Evolutionary conservation across 2,329 filamentous ascomycete genomes (phyloP), one percentile per base, ranked within the genome.

Genomic region (Thielaviopsis punctulata): DNA sequence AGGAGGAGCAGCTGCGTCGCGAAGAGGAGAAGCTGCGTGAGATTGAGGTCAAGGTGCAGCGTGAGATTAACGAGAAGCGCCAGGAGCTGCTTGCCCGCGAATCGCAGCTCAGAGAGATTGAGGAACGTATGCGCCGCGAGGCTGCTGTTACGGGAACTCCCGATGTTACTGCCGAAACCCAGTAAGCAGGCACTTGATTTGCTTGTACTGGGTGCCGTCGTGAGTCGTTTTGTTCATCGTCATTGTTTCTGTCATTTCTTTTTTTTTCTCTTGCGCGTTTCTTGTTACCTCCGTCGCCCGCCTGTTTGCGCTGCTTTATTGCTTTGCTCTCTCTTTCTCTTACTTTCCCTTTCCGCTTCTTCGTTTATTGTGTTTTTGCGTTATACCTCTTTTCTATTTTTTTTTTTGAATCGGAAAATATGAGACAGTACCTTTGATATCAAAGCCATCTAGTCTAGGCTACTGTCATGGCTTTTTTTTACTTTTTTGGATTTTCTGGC

Each of bases 1-100:
- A 98, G 87, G 92, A 98, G 69, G 92, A 98, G 72, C 92, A 98
- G 70, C 85, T 98, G 61, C 87, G 92, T 65, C 88, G 92, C 64
- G 92, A 98, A 71, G 92, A 98, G 74, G 92, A 98, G 84, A 98
- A 98, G 77, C 83, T 98, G 58, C 86, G 92, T 69, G 92, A 98
- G 74, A 96, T 98, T 66, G 92, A 98, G 68, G 76, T 95, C 74
- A 98, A 98, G 82, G 92, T 98, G 58, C 92, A 98, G 74, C 86
- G 92, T 66, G 92, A 98, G 72, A 98, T 98, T 75, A 95, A 95
- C 72, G 92, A 96, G 79, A 98, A 98, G 80, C 83, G 92, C 73
- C 92, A 98, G 73, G 92, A 98, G 71, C 78, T 98, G 57, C 68
- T 98, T 69, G 92, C 92, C 59, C 88, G 92, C 68, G 92, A 98